Percentiles rank a stretch among this genome's conserved stretches.
These are phyloP conservation scores for Geotrichum restrictum DNA, from an alignment of 1,139 yeast genomes.

Conservation along the genomic window DNA sequence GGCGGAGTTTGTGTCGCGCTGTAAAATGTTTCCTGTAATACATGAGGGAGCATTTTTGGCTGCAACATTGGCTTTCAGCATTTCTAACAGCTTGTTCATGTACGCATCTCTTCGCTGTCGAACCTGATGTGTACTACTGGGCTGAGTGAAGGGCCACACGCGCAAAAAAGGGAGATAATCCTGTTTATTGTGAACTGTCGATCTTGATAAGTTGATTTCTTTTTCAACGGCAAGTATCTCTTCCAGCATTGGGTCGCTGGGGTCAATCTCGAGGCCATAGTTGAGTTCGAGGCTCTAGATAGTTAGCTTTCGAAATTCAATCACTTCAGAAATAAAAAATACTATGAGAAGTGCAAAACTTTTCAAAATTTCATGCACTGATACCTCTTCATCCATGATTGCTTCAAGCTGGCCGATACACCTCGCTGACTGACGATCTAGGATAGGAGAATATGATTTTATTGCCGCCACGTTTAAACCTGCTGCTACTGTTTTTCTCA, in stretches of 20 bases:
- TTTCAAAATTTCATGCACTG: constrained; percentile 47
- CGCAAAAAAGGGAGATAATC: constrained; percentile 54
- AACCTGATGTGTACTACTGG: constrained; percentile 38
- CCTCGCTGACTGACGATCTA: constrained; percentile 45
- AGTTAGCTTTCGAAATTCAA: not conserved
- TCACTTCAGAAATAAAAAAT: not conserved
- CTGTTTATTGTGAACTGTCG: constrained; percentile 57
- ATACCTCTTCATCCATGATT: constrained; percentile 38
- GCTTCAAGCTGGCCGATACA: constrained; percentile 24
- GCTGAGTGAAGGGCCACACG: constrained; percentile 8
- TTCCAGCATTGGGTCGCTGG: constrained; percentile 44
- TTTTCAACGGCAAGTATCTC: constrained; percentile 65
- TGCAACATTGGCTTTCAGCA: constrained; percentile 29
- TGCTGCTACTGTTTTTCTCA: constrained; percentile 53
- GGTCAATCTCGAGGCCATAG: constrained; percentile 53
- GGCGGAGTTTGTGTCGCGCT: constrained; percentile 22
- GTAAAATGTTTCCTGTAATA: constrained; percentile 46
- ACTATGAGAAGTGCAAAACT: constrained; percentile 46
- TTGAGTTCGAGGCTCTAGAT: constrained; percentile 49
- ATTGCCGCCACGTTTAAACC: constrained; percentile 45
- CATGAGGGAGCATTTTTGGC: constrained; percentile 38
- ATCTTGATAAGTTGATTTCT: constrained; percentile 57
- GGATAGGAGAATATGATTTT: constrained; percentile 37
- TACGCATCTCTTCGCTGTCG: constrained; percentile 53
- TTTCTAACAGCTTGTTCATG: constrained; percentile 44